Base-by-base conservation (phyloP, 108 stramenopile species). In the Skeletonema grethae region DNA sequence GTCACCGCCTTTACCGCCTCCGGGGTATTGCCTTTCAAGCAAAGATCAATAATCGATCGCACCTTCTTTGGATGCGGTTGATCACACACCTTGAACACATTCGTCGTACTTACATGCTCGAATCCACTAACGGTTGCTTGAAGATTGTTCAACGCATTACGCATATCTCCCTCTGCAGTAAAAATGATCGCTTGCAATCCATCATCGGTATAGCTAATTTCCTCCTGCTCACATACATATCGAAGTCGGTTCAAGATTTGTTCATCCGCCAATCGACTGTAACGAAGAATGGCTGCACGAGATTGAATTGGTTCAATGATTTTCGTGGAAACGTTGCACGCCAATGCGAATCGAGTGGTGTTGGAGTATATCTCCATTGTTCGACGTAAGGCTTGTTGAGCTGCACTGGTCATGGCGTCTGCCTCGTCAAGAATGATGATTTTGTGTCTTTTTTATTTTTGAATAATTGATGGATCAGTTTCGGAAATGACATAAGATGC, bases 131-230 rank as follows among this genome's bases (percentile, higher is more conserved):
- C 78, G 15, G 99, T 97, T 4, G 96, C 90, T 84, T 99, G 99
- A 29, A 99, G 73, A 79, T 97, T 97, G 83, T 99, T 99, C 58
- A 99, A 82, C 3, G 99, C 98, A 75, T 99, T 93, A 15, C 99
- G 89, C 98, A 99, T 98, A 77, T 99, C 99, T 16, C 99, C 99
- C 85, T 99, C 98, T 48, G 98, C 98, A 4, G 98, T 98, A 79
- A 99, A 99, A 68, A 99, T 85, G 67, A 99, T 91, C 5, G 99
- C 99, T 63, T 97, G 98, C 61, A 99, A 73, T 11, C 98, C 99
- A 61, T 88, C 89, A 16, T 87, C 71, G 2, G 91, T 86, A 66
- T 91, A 94, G 31, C 84, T 75, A 20, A 99, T 88, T 18, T 88
- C 55, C 77, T 99, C 99, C 11, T 82, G 71, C 55, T 90, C 82